Conservation (phyloP, 2,329 filamentous ascomycete genomes). For the Talaromyces sp. region DNA sequence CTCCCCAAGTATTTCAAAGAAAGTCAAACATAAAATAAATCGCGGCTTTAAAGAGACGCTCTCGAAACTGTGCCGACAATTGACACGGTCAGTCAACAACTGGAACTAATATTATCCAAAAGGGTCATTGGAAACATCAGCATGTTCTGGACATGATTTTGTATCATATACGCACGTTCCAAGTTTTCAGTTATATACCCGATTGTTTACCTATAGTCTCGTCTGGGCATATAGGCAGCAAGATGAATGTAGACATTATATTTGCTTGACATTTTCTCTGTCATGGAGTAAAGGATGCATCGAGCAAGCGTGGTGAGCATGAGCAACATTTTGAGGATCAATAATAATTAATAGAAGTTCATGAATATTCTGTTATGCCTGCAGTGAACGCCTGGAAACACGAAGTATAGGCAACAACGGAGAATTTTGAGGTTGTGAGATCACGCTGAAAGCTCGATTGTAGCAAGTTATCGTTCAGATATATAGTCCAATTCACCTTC, state of each 20-base stretch:
- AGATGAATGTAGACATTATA: neutral
- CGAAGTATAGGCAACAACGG: neutral
- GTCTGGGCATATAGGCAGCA: neutral
- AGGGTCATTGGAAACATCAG: neutral
- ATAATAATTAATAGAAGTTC: neutral
- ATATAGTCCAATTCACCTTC: neutral
- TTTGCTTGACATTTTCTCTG: neutral
- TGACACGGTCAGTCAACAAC: neutral
- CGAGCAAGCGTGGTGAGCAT: neutral
- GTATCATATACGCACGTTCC: neutral
- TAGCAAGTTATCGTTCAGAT: neutral
- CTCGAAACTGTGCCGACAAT: neutral
- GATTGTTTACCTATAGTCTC: no score
- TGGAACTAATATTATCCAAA: neutral
- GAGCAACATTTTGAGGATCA: no score
- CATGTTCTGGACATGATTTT: neutral
- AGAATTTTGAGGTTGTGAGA: neutral
- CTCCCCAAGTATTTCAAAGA: neutral
- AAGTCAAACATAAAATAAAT: neutral
- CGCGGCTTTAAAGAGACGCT: neutral
- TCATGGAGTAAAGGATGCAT: neutral
- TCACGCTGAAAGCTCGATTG: neutral
- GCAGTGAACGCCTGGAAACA: neutral
- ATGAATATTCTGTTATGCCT: neutral
- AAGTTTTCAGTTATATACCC: neutral